phyloP scores from a whole-genome alignment of 2,329 filamentous ascomycete genomes.

The Cercospora citrullina region DNA sequence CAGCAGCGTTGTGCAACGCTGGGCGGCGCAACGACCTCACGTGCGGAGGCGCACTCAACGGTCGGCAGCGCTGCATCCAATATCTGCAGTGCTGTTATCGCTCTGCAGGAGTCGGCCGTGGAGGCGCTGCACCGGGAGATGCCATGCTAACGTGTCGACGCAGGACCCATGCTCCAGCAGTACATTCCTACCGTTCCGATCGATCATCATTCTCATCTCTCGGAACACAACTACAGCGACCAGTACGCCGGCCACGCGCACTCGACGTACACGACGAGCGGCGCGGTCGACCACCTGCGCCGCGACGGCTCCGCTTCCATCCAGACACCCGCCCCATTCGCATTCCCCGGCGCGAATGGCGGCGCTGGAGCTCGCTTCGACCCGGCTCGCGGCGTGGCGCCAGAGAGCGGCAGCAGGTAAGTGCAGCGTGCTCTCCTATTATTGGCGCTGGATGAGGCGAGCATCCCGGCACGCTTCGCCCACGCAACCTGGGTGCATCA shows the following conservation, averaged over 20 bases:
- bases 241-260: conserved; percentile 48
- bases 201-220: conserved; percentile 46
- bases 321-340: conserved; percentile 47
- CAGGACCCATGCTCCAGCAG: conserved; percentile 48
- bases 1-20: conserved; percentile 31
- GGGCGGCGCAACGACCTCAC: conserved; percentile 27
- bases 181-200: conserved; percentile 38
- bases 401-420: conserved; percentile 54
- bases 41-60: conserved; percentile 21
- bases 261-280: conserved; percentile 43
- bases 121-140: conserved; percentile 4
- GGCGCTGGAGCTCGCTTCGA: conserved; percentile 49
- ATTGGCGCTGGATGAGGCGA: neutral
- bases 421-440: conserved; percentile 42
- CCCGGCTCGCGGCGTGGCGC: conserved; percentile 52
- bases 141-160: conserved; percentile 44
- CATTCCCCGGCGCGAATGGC: conserved; percentile 50
- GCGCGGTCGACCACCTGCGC: conserved; percentile 51
- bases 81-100: conserved; percentile 18
- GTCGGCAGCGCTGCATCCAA: conserved; percentile 6
- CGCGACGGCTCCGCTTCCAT: conserved; percentile 53
- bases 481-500: conserved; percentile 16
- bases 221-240: conserved; percentile 50
- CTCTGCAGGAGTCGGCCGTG: conserved; percentile 12
- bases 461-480: conserved; percentile 19